These are phyloP conservation scores for Penicillium maclennaniae DNA, from an alignment of 495 filamentous ascomycete species.

Conservation along the genomic window DNA sequence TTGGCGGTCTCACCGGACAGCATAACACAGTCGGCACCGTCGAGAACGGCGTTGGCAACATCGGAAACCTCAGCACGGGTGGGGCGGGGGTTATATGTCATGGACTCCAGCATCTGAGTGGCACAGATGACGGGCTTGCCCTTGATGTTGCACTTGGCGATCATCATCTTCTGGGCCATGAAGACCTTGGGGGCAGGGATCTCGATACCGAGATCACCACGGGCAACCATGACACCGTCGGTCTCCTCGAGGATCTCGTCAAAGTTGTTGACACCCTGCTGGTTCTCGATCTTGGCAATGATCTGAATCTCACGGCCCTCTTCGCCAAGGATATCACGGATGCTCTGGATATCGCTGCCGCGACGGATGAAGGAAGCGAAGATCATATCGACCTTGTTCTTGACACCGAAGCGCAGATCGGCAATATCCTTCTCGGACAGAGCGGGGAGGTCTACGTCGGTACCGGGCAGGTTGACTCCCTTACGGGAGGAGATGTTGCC, in stretches of 20 bases:
- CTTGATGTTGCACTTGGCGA: constrained; percentile 99
- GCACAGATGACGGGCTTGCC: constrained; percentile 98
- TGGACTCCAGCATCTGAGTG: constrained; percentile 92
- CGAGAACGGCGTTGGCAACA: constrained; percentile 95
- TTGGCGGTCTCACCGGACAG: constrained; percentile 98
- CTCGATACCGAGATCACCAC: constrained; percentile 97
- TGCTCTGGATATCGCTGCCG: constrained; percentile 84
- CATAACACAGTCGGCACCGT: constrained; percentile 99
- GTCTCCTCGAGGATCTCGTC: constrained; percentile 94
- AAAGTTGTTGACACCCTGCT: constrained; percentile 99
- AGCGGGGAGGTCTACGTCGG: constrained; percentile 95
- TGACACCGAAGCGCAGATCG: constrained; percentile 90
- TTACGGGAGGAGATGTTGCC: constrained; percentile 97
- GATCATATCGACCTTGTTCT: constrained; percentile 98
- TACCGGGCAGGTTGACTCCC: constrained; percentile 97
- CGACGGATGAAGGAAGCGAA: constrained; percentile 98
- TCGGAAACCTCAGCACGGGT: constrained; percentile 98
- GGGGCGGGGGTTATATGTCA: constrained; percentile 98
- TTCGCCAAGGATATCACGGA: constrained; percentile 85
- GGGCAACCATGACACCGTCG: constrained; percentile 99
- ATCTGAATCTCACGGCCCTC: constrained; percentile 98
- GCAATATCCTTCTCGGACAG: constrained; percentile 97
- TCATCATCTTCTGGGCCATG: constrained; percentile 99
- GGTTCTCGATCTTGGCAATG: constrained; percentile 99
- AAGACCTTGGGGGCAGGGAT: constrained; percentile 98